These are phyloP conservation scores for Neltuma alba DNA, from an alignment of 306 rosid genomes.

Conservation along the genomic window DNA sequence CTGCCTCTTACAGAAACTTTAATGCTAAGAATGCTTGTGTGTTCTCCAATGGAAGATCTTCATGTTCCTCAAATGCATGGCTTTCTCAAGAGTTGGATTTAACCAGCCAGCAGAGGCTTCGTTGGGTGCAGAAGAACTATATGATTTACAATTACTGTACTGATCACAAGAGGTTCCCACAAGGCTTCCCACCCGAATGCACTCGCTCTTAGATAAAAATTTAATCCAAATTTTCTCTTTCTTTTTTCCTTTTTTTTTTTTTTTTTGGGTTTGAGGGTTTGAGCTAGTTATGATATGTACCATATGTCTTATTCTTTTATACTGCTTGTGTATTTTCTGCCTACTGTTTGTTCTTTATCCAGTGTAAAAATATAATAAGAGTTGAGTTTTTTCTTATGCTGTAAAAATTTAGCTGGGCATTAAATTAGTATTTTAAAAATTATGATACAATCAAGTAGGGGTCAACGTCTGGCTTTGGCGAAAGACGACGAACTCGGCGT, in stretches of 20 bases:
- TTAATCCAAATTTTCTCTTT: too few species aligned
- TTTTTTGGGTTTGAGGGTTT: not conserved
- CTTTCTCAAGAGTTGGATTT: slow-evolving; percentile 43
- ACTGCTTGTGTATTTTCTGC: not conserved
- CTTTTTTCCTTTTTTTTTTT: not conserved
- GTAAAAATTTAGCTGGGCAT: not conserved
- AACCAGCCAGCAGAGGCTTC: slow-evolving; percentile 39
- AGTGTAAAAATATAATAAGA: not conserved
- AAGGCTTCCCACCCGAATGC: slow-evolving; percentile 41
- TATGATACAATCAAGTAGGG: not conserved
- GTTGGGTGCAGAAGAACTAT: slow-evolving; percentile 54
- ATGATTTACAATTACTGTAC: slow-evolving; percentile 56
- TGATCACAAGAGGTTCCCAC: slow-evolving; percentile 38
- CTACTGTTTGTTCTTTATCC: too few species aligned
- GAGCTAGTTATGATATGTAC: not conserved
- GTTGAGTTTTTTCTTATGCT: not conserved
- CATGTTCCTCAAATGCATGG: slow-evolving; percentile 48
- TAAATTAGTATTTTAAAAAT: not conserved
- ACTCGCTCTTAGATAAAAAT: not conserved
- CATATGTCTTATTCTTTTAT: not conserved
- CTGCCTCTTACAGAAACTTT: slow-evolving; percentile 21
- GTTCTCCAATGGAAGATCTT: slow-evolving; percentile 43
- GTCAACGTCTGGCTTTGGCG: not conserved
- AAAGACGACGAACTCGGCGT: not conserved
- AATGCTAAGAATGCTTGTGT: slow-evolving; percentile 41